A percentile compares a stretch with the other conserved stretches of the same genome.
phyloP scores from a whole-genome alignment of 208 protist species.

The Wallacemonas sp. region DNA sequence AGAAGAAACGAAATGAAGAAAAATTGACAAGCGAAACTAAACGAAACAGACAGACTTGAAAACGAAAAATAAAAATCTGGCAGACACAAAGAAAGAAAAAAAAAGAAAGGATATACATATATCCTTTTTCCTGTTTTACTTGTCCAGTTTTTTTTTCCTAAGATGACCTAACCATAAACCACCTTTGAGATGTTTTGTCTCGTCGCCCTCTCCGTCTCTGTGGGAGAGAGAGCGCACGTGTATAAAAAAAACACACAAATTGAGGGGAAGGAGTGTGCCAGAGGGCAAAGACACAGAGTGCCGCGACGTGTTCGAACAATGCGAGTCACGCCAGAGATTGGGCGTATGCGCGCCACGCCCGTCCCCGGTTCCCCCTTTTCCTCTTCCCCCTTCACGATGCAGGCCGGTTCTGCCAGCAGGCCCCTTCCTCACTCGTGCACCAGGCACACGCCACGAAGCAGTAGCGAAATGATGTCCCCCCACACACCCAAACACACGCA shows the following conservation, averaged over 20 bases:
- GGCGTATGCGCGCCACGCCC: too few species aligned
- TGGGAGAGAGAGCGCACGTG: background rate
- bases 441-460: background rate
- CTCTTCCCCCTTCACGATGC: too few species aligned
- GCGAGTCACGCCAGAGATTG: background rate
- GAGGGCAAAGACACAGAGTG: too few species aligned
- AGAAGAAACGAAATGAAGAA: slow-evolving; percentile 3
- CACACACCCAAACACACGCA: background rate
- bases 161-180: background rate
- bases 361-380: too few species aligned
- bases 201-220: too few species aligned
- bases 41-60: slow-evolving; percentile 13
- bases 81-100: slow-evolving; percentile 7
- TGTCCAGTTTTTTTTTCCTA: slow-evolving; percentile 5
- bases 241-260: background rate
- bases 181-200: too few species aligned
- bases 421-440: too few species aligned
- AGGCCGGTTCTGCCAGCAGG: too few species aligned
- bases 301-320: background rate
- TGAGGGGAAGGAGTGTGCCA: background rate
- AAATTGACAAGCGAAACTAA: slow-evolving; percentile 6
- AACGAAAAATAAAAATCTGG: slow-evolving; percentile 14
- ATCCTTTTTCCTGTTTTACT: background rate
- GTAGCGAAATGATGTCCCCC: background rate
- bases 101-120: slow-evolving; percentile 1